These are phyloP conservation scores for Pestalotiopsis sp. DNA, from an alignment of 2,329 filamentous ascomycete genomes.

Conservation along the genomic window DNA sequence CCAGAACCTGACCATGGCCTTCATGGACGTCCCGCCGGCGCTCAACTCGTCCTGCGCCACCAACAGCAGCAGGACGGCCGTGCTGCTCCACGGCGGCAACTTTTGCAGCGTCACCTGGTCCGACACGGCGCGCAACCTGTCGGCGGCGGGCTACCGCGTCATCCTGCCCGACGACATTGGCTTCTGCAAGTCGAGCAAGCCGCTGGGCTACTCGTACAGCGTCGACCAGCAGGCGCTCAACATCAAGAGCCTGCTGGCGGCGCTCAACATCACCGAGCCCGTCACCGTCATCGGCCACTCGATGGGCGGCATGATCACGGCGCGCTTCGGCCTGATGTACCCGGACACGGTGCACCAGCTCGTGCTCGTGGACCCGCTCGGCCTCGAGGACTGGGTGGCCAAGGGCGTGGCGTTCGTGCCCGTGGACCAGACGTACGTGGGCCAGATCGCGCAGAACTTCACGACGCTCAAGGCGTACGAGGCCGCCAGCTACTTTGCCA, in stretches of 20 bases:
- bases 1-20: constrained; percentile 55
- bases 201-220: constrained; percentile 52
- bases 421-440: constrained; percentile 40
- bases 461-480: constrained; percentile 48
- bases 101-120: constrained; percentile 59
- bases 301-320: constrained; percentile 56
- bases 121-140: constrained; percentile 45
- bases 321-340: constrained; percentile 54
- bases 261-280: constrained; percentile 41
- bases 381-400: constrained; percentile 56
- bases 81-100: constrained; percentile 59
- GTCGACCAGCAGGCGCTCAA: constrained; percentile 54
- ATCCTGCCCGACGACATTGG: constrained; percentile 58
- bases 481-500: constrained; percentile 48
- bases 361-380: constrained; percentile 54
- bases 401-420: constrained; percentile 49
- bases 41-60: constrained; percentile 31
- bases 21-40: constrained; percentile 48
- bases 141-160: constrained; percentile 49
- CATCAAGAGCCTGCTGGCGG: constrained; percentile 48
- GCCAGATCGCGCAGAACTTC: constrained; percentile 44
- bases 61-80: constrained; percentile 43
- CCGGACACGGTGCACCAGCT: constrained; percentile 43
- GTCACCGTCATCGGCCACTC: constrained; percentile 56
- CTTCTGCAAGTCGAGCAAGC: constrained; percentile 61